phyloP scores from a whole-genome alignment of 176 grass and related monocot genomes.

The Dendrocalamus sinicus region DNA sequence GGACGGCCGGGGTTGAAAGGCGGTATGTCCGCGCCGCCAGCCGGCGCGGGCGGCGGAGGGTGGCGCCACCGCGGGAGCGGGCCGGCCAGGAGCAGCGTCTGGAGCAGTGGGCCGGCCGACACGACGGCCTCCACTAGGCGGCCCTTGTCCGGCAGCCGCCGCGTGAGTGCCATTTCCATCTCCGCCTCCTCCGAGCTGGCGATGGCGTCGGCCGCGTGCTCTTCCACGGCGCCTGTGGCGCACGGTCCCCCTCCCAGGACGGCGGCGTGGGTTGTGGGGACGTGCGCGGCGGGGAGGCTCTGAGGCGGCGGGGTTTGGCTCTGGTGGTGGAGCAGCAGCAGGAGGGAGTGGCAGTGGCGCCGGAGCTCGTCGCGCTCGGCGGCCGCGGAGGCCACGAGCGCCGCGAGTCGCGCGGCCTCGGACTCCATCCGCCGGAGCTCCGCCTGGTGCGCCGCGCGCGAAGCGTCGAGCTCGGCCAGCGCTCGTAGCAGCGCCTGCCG shows the following conservation, averaged over 20 bases:
- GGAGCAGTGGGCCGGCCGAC: constrained; percentile 71
- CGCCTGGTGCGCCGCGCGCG: constrained; percentile 60
- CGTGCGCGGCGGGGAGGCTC: neutral
- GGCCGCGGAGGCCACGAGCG: constrained; percentile 64
- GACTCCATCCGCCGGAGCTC: constrained; percentile 73
- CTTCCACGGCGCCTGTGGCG: neutral
- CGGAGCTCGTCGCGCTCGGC: constrained; percentile 91
- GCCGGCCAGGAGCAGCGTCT: constrained; percentile 84
- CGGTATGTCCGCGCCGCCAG: constrained; percentile 66
- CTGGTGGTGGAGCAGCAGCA: constrained; percentile 69
- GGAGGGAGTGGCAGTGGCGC: constrained; percentile 72
- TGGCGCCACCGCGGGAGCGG: constrained; percentile 95
- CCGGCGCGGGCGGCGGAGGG: constrained; percentile 62
- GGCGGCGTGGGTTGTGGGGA: constrained; percentile 3
- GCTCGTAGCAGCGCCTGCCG: constrained; percentile 63
- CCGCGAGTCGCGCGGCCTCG: constrained; percentile 65
- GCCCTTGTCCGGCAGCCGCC: constrained; percentile 79
- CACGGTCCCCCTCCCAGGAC: constrained; percentile 16
- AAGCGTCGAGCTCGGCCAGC: constrained; percentile 67
- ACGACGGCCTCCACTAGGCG: constrained; percentile 88
- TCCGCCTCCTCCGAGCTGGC: constrained; percentile 27
- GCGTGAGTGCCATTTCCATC: constrained; percentile 60
- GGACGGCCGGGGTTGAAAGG: constrained; percentile 56
- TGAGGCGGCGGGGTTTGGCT: neutral
- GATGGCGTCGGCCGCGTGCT: constrained; percentile 23